Conservation (phyloP, 495 filamentous ascomycete genomes). For the Thermochaetoides thermophila region DNA sequence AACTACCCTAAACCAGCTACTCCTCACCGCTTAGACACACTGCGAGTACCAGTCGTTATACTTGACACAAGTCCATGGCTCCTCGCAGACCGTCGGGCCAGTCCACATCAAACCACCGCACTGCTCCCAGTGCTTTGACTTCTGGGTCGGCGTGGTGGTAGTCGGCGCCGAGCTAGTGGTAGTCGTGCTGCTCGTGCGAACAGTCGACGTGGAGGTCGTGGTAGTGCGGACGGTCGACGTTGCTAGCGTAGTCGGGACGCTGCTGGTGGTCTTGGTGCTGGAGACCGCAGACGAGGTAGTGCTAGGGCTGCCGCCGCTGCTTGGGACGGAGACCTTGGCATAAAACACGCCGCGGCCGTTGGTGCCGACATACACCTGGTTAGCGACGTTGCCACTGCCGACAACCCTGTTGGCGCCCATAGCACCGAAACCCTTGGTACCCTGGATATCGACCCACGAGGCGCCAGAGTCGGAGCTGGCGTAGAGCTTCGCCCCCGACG, state of each 20-base stretch:
- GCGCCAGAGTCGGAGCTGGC: slow-evolving; percentile 33
- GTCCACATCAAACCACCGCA: slow-evolving; percentile 12
- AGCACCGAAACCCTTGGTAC: slow-evolving; percentile 36
- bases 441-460: slow-evolving; percentile 40
- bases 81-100: slow-evolving; percentile 11
- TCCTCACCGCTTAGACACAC: slow-evolving; percentile 22
- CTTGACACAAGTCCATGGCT: slow-evolving; percentile 8
- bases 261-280: slow-evolving; percentile 5
- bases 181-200: not conserved
- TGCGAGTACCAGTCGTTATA: slow-evolving; percentile 29
- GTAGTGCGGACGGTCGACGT: slow-evolving; percentile 6
- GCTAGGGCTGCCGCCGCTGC: slow-evolving; percentile 2
- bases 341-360: slow-evolving; percentile 45
- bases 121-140: slow-evolving; percentile 10
- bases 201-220: slow-evolving; percentile 1
- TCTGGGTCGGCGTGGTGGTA: slow-evolving; percentile 2
- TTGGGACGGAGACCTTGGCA: slow-evolving; percentile 17
- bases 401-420: slow-evolving; percentile 30
- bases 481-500: slow-evolving; percentile 31
- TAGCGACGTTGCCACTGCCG: slow-evolving; percentile 33
- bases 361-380: slow-evolving; percentile 42
- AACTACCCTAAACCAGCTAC: too few species aligned
- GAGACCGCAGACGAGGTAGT: slow-evolving; percentile 2
- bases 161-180: not conserved
- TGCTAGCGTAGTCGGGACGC: slow-evolving; percentile 6